These are phyloP conservation scores for Cystobasidium sp. DNA, from an alignment of 1,284 basidiomycete species.

Conservation along the genomic window DNA sequence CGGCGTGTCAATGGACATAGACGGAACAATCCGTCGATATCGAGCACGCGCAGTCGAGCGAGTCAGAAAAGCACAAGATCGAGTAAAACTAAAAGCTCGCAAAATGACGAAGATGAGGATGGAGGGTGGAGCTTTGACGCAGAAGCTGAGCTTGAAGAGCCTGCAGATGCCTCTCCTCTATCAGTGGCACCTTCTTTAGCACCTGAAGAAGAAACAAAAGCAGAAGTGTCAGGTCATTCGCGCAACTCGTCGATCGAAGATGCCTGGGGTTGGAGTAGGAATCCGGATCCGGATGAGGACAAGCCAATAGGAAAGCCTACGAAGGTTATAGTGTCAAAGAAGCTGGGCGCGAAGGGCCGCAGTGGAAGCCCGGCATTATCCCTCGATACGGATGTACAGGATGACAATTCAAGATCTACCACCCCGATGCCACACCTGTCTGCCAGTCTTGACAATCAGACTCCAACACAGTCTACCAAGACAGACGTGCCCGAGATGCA, in stretches of 20 bases:
- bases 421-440: background rate
- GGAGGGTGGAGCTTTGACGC: slow-evolving; percentile 36
- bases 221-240: slow-evolving; percentile 4
- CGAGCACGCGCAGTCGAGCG: slow-evolving; percentile 5
- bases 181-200: background rate
- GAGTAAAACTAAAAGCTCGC: background rate
- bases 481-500: background rate
- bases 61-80: slow-evolving; percentile 1
- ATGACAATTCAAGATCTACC: background rate
- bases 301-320: slow-evolving; percentile 31
- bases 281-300: slow-evolving; percentile 17
- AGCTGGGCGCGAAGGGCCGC: slow-evolving; percentile 40
- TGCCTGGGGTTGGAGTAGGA: background rate
- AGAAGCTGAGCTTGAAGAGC: background rate
- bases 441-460: background rate
- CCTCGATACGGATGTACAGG: background rate
- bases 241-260: slow-evolving; percentile 17
- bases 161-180: background rate
- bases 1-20: slow-evolving; percentile 4
- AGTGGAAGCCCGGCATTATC: slow-evolving; percentile 11
- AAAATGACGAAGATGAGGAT: slow-evolving; percentile 8
- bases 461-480: too few relatives aligned
- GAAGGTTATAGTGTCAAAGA: slow-evolving; percentile 23
- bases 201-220: background rate
- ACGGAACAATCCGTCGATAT: background rate